Evolutionary conservation across 768 basidiomycete genomes (phyloP), one percentile per base, ranked within the genome.

Genomic region (Podaxis rugospora): DNA sequence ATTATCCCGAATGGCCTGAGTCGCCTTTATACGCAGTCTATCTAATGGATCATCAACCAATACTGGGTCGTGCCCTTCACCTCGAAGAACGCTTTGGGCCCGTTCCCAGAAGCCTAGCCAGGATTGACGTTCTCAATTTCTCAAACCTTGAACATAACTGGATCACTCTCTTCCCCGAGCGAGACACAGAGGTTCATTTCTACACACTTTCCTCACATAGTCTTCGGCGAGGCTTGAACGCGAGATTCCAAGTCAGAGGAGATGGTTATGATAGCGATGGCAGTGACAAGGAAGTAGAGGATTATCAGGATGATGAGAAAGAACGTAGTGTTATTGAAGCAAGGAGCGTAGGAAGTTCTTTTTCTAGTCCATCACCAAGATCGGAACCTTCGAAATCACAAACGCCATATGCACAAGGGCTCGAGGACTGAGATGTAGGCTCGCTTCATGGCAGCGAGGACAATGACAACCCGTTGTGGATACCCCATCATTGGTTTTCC

Each of bases 11-110:
- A 4, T 65, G 60, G 59, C 66, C 65, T 5, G 32, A 66, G 14
- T 71, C 71, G 14, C 65, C 70, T 7, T 58, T 63, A 5, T 69
- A 67, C 47, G 63, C 69, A 6, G 63, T 72, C 25, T 72, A 72
- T 51, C 23, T 72, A 10, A 55, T 70, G 5, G 71, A 72, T 50
- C 59, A 54, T n/a, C 47, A 57, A 5, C 44, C 56, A 25, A 14
- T 53, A 28, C 61, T 52, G 16, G 57, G 60, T 35, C 46, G 47
- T 21, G 40, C 62, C 11, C 47, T 51, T 35, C 32, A 39, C 10
- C 49, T 69, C 2, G 66, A 57, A n/a, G 64, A 67, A 35, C 65
- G 67, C 18, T 70, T 71, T 62, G 64, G 66, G n/a, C 35, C 65
- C 1, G 58, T 70, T 7, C 66, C 69, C 2, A 37, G 64, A 14